These are phyloP conservation scores for Naganishia cerealis DNA, from an alignment of 1,284 basidiomycete genomes.

Conservation along the genomic window DNA sequence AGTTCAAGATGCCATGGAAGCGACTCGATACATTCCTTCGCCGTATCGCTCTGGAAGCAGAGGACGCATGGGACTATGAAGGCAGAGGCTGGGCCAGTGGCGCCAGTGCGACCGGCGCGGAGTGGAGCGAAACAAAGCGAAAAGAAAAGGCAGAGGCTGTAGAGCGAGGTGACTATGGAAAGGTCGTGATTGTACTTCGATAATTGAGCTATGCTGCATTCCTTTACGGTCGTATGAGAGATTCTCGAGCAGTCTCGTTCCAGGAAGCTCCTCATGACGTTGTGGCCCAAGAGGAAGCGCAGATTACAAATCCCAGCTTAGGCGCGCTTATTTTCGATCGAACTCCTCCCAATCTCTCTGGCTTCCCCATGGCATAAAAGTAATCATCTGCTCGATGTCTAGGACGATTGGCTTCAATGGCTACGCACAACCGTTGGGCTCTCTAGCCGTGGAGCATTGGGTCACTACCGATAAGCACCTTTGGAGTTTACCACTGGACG, in stretches of 20 bases:
- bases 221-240: not conserved
- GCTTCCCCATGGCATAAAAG: not conserved
- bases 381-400: not conserved
- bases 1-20: conserved; percentile 79
- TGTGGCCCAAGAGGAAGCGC: not conserved
- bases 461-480: not conserved
- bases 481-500: not conserved
- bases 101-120: conserved; percentile 5
- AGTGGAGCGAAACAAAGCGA: conserved; percentile 17
- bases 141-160: conserved; percentile 20
- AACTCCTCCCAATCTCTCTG: not conserved
- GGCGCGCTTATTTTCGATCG: not conserved
- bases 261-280: not conserved
- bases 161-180: conserved; percentile 34
- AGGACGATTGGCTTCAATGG: no score
- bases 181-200: conserved; percentile 33
- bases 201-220: not conserved
- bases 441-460: not conserved
- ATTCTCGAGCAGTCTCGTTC: not conserved
- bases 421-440: no score
- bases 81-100: conserved; percentile 17
- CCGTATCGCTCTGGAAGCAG: conserved; percentile 59
- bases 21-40: conserved; percentile 73
- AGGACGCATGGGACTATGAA: conserved; percentile 12
- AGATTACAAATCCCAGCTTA: not conserved